Evolutionary conservation across 139 green algal species (phyloP).

Genomic region (Helicosporidium sp.): DNA sequence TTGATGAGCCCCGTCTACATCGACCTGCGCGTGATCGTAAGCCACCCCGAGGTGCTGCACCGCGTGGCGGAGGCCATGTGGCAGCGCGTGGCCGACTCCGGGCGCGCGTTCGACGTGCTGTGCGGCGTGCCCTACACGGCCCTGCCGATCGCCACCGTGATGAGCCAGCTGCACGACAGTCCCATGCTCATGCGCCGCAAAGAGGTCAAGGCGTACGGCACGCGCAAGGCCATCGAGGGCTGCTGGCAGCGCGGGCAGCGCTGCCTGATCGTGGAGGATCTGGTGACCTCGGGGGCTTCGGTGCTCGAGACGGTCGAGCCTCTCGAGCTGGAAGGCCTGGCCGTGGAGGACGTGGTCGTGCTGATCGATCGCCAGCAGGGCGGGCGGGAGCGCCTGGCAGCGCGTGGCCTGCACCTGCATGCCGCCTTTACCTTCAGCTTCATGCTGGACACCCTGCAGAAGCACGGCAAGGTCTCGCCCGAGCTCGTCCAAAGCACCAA

Average conservation of each 20-base stretch:
- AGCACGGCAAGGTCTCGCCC: slow-evolving; percentile 32
- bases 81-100: slow-evolving; percentile 28
- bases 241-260: slow-evolving; percentile 63
- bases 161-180: slow-evolving; percentile 61
- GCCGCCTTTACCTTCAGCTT: slow-evolving; percentile 33
- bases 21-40: slow-evolving; percentile 95
- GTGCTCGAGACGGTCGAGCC: slow-evolving; percentile 93
- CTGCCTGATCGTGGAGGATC: slow-evolving; percentile 92
- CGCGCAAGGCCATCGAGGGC: slow-evolving; percentile 96
- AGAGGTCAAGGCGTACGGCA: slow-evolving; percentile 96
- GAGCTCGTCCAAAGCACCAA: slow-evolving; percentile 13
- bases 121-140: slow-evolving; percentile 98
- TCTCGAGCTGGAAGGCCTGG: slow-evolving; percentile 58
- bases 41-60: slow-evolving; percentile 83
- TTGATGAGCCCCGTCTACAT: slow-evolving; percentile 92
- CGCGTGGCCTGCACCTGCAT: slow-evolving; percentile 61
- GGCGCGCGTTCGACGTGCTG: slow-evolving; percentile 82
- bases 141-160: slow-evolving; percentile 91
- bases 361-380: slow-evolving; percentile 97
- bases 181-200: slow-evolving; percentile 90
- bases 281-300: slow-evolving; percentile 83
- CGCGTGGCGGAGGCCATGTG: slow-evolving; percentile 77
- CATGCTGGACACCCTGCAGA: slow-evolving; percentile 42
- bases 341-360: slow-evolving; percentile 69
- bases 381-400: slow-evolving; percentile 47